Conservation (phyloP, 1,284 basidiomycete species). For the Sphaerobolus stellatus region DNA sequence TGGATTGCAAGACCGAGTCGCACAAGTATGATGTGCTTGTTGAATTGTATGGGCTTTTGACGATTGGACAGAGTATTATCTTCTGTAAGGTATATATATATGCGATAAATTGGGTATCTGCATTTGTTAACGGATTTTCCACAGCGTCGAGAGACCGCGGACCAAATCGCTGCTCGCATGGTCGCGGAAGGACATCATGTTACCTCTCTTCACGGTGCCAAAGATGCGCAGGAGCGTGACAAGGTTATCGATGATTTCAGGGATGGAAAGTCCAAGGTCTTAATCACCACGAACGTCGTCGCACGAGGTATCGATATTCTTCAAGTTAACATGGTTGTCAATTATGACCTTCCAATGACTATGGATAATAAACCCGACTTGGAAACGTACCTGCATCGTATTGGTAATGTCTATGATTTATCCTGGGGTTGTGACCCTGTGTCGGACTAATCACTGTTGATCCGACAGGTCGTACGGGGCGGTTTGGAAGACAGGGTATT, state of each 20-base stretch:
- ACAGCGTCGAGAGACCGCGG: conserved; percentile 88
- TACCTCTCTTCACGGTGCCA: conserved; percentile 92
- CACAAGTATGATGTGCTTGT: conserved; percentile 97
- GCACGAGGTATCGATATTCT: conserved; percentile 98
- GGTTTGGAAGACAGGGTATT: conserved; percentile 93
- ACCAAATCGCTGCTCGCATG: conserved; percentile 91
- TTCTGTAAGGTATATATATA: conserved; percentile 82
- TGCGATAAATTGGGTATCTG: not conserved
- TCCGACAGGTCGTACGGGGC: conserved; percentile 83
- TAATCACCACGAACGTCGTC: conserved; percentile 99
- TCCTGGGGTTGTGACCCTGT: conserved; percentile 2
- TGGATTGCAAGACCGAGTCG: conserved; percentile 87
- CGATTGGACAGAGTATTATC: conserved; percentile 96
- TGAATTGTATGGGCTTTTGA: conserved; percentile 86
- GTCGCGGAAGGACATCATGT: conserved; percentile 94
- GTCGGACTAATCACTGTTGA: conserved; percentile 3
- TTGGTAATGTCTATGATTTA: conserved; percentile 54
- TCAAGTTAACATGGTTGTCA: conserved; percentile 99
- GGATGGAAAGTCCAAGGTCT: conserved; percentile 93
- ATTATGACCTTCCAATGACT: conserved; percentile 94
- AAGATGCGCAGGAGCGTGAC: conserved; percentile 88
- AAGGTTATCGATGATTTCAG: conserved; percentile 93
- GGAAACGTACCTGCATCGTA: conserved; percentile 98
- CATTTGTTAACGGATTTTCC: conserved; percentile 9
- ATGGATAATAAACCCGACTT: conserved; percentile 74